phyloP scores from a whole-genome alignment of 2,329 filamentous ascomycete species.

The Colletotrichum graminicola region DNA sequence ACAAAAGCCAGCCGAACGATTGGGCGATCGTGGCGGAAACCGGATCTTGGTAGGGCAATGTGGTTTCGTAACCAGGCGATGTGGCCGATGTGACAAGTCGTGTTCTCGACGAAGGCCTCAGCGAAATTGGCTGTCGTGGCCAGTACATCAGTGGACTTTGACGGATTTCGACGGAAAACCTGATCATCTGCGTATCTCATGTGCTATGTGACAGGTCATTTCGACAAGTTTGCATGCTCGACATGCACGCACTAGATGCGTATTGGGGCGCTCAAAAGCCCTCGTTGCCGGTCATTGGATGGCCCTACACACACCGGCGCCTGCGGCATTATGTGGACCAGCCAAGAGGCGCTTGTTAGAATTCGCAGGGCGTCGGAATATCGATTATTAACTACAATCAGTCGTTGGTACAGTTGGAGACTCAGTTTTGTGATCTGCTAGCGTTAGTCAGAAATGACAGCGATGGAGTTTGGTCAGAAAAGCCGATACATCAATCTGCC shows the following conservation, averaged over 20 bases:
- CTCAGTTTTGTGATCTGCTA: slow-evolving; percentile 17
- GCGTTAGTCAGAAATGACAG: slow-evolving; percentile 29
- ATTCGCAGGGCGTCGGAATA: neutral
- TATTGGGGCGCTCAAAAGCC: neutral
- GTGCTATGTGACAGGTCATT: slow-evolving; percentile 31
- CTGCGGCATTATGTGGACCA: slow-evolving; percentile 5
- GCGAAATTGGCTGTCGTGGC: slow-evolving; percentile 12
- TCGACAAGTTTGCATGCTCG: slow-evolving; percentile 19
- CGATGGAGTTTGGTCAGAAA: slow-evolving; percentile 13
- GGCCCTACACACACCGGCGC: slow-evolving; percentile 13
- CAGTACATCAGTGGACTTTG: neutral
- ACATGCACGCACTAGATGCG: slow-evolving; percentile 11
- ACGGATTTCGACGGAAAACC: slow-evolving; percentile 16
- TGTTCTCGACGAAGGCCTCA: slow-evolving; percentile 14
- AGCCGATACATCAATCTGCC: slow-evolving; percentile 29
- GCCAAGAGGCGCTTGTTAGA: neutral
- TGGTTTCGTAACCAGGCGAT: slow-evolving; percentile 12
- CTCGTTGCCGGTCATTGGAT: neutral
- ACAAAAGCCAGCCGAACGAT: slow-evolving; percentile 5
- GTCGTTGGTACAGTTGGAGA: slow-evolving; percentile 9
- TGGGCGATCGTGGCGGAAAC: slow-evolving; percentile 2
- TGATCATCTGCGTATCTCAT: slow-evolving; percentile 37
- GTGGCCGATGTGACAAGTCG: slow-evolving; percentile 30
- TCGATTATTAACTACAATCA: neutral
- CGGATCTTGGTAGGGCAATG: slow-evolving; percentile 7